phyloP scores from a whole-genome alignment of 2,329 filamentous ascomycete genomes.

The Gyromitra esculenta region DNA sequence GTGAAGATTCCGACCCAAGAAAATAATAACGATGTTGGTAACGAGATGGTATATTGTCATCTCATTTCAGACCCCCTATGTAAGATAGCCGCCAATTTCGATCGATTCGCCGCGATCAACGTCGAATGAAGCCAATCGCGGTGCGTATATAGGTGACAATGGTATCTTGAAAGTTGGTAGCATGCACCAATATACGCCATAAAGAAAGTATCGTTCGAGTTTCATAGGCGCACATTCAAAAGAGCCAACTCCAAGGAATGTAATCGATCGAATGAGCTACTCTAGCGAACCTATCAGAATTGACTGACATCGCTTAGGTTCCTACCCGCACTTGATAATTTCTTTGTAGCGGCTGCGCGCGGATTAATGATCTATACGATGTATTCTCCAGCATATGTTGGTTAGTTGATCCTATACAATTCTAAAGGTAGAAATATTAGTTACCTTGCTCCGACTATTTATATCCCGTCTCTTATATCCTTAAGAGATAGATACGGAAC shows the following conservation, averaged over 20 bases:
- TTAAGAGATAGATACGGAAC: background rate
- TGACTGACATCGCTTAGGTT: too few relatives aligned
- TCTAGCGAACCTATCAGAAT: background rate
- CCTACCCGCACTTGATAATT: too few relatives aligned
- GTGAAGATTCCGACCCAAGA: constrained; percentile 20
- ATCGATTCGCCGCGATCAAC: background rate
- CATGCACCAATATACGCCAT: background rate
- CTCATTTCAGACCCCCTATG: background rate
- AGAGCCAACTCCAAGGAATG: background rate
- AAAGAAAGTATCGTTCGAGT: background rate
- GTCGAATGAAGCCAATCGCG: background rate
- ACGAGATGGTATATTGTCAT: constrained; percentile 32
- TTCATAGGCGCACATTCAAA: background rate
- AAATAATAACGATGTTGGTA: constrained; percentile 10
- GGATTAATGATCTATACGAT: background rate
- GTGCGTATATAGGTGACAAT: background rate
- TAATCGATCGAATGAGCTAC: background rate
- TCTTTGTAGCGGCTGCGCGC: too few relatives aligned
- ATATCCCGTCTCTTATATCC: background rate
- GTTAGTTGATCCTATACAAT: background rate
- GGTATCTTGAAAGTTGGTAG: background rate
- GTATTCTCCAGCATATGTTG: background rate
- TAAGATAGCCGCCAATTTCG: background rate
- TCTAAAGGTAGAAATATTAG: background rate
- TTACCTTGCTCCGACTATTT: background rate